Conservation (phyloP, 139 green algal genomes). For the Coelastrella sp. region DNA sequence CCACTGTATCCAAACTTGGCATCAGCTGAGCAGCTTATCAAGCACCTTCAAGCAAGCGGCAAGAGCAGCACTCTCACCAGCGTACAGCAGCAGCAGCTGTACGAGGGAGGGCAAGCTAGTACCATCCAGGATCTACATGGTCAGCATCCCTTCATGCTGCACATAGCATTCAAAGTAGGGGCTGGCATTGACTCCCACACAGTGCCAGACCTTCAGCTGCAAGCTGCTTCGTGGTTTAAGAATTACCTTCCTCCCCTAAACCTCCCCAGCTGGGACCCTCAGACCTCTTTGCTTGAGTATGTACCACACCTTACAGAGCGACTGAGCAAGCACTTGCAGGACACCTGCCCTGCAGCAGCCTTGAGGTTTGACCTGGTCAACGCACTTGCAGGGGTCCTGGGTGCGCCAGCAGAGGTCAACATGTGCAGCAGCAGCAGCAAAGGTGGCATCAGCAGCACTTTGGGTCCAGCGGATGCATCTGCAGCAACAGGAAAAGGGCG, state of each 20-base stretch:
- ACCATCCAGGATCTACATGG: neutral
- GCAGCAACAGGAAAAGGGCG: neutral
- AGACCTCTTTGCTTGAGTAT: slow-evolving; percentile 37
- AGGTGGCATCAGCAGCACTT: neutral
- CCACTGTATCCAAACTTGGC: slow-evolving; percentile 4
- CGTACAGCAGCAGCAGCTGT: slow-evolving; percentile 17
- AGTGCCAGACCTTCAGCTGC: slow-evolving; percentile 25
- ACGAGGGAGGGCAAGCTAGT: neutral
- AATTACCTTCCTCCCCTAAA: neutral
- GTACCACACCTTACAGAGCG: slow-evolving; percentile 19
- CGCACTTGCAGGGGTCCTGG: slow-evolving; percentile 20
- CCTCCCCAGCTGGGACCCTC: slow-evolving; percentile 31
- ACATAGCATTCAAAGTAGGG: slow-evolving; percentile 10
- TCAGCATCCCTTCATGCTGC: slow-evolving; percentile 28
- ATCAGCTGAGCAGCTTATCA: slow-evolving; percentile 15
- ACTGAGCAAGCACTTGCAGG: slow-evolving; percentile 26
- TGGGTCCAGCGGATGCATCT: neutral
- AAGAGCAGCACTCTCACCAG: slow-evolving; percentile 4
- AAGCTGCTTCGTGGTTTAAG: neutral
- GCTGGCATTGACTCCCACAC: neutral
- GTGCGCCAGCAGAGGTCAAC: slow-evolving; percentile 19
- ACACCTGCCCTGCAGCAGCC: neutral
- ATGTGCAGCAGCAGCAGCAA: slow-evolving; percentile 9
- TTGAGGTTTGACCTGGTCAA: slow-evolving; percentile 21
- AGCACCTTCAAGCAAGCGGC: neutral